phyloP scores from a whole-genome alignment of 306 rosid species.

The Rosa multiflora region DNA sequence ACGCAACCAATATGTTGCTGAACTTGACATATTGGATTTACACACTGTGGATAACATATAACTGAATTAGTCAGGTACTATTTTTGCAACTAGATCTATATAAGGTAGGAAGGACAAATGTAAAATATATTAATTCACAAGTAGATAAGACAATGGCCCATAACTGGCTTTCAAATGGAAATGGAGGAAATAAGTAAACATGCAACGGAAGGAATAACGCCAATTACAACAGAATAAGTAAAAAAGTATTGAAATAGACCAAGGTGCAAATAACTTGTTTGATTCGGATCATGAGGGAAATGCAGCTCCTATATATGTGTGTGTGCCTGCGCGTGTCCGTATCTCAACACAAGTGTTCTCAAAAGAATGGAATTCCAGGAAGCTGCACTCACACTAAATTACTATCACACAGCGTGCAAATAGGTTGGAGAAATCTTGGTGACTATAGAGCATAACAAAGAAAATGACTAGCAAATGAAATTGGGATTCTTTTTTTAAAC shows the following conservation, averaged over 20 bases:
- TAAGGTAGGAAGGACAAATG: background rate
- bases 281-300: background rate
- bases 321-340: background rate
- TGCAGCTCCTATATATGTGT: background rate
- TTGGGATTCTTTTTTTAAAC: background rate
- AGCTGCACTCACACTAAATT: background rate
- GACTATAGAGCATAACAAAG: background rate
- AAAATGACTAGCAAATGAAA: background rate
- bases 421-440: background rate
- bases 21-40: constrained; percentile 73
- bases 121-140: no score
- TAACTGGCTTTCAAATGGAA: background rate
- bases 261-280: background rate
- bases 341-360: background rate
- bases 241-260: background rate
- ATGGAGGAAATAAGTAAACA: background rate
- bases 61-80: background rate
- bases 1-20: constrained; percentile 93
- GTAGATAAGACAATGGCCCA: constrained; percentile 1
- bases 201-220: background rate
- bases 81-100: background rate
- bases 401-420: background rate
- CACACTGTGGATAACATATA: constrained; percentile 65
- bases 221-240: background rate
- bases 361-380: background rate